phyloP scores from a whole-genome alignment of 2,329 filamentous ascomycete species.

The Coniella vitis region DNA sequence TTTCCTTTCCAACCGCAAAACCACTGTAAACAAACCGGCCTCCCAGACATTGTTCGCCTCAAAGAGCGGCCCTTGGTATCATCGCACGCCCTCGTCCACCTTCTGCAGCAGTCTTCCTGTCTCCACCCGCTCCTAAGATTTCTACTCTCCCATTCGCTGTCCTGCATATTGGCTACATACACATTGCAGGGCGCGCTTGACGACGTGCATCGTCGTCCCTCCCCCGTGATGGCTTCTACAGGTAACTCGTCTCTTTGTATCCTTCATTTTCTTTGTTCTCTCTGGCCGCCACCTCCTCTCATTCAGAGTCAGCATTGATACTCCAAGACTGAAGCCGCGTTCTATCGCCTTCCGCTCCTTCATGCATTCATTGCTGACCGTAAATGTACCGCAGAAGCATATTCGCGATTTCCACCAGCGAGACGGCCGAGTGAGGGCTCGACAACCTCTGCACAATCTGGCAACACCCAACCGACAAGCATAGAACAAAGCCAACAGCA shows the following conservation, averaged over 20 bases:
- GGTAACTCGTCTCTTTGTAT: slow-evolving; percentile 5
- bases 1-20: slow-evolving; percentile 6
- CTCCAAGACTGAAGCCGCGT: neutral
- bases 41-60: slow-evolving; percentile 1
- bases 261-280: neutral
- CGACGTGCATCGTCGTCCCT: neutral
- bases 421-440: slow-evolving; percentile 14
- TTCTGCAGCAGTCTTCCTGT: slow-evolving; percentile 4
- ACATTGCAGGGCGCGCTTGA: neutral
- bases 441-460: slow-evolving; percentile 50
- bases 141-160: slow-evolving; percentile 7
- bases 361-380: neutral
- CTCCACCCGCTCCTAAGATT: slow-evolving; percentile 12
- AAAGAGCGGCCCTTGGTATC: slow-evolving; percentile 7
- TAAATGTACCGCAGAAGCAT: slow-evolving; percentile 14
- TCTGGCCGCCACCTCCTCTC: neutral
- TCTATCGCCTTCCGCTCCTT: neutral
- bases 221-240: slow-evolving; percentile 14
- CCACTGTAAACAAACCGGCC: slow-evolving; percentile 2
- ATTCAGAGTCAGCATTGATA: neutral
- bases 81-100: slow-evolving; percentile 1
- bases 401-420: slow-evolving; percentile 13
- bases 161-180: neutral
- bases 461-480: slow-evolving; percentile 39
- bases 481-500: slow-evolving; percentile 44